Conservation (phyloP, 2,329 filamentous ascomycete species). For the Fusarium siculi region DNA sequence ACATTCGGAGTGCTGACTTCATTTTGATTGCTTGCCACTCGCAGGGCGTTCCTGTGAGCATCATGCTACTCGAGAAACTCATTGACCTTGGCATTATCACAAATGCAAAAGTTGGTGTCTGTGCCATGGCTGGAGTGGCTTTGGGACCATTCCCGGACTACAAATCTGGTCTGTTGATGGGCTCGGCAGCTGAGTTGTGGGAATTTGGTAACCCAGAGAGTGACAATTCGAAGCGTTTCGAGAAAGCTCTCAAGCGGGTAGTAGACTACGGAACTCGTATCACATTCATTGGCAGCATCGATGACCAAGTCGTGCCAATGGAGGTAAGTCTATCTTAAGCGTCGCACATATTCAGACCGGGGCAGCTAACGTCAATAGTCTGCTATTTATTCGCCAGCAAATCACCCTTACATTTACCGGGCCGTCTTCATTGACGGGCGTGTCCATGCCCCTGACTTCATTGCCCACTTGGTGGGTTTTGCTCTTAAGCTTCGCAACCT, state of each 20-base stretch:
- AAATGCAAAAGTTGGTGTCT: slow-evolving; percentile 82
- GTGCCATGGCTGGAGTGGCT: slow-evolving; percentile 90
- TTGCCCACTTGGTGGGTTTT: slow-evolving; percentile 92
- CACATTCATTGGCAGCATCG: slow-evolving; percentile 92
- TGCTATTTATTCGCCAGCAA: slow-evolving; percentile 84
- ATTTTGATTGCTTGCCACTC: slow-evolving; percentile 94
- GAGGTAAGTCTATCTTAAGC: slow-evolving; percentile 67
- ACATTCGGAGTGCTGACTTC: slow-evolving; percentile 87
- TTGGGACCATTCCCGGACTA: slow-evolving; percentile 93
- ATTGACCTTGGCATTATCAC: slow-evolving; percentile 89
- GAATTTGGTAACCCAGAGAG: slow-evolving; percentile 89
- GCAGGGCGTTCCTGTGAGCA: slow-evolving; percentile 91
- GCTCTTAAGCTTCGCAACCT: slow-evolving; percentile 93
- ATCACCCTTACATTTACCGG: slow-evolving; percentile 92
- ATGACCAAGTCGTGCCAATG: slow-evolving; percentile 94
- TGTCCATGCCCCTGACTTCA: slow-evolving; percentile 91
- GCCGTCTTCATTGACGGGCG: slow-evolving; percentile 96
- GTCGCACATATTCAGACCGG: background rate
- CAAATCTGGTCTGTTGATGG: slow-evolving; percentile 87
- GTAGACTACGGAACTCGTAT: slow-evolving; percentile 84
- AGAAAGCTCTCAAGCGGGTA: slow-evolving; percentile 77
- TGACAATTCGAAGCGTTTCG: slow-evolving; percentile 83
- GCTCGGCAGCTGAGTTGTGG: slow-evolving; percentile 92
- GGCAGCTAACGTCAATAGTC: slow-evolving; percentile 63
- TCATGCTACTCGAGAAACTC: slow-evolving; percentile 92